phyloP scores from a whole-genome alignment of 805 yeast genomes.

The Ogataea dorogensis region DNA sequence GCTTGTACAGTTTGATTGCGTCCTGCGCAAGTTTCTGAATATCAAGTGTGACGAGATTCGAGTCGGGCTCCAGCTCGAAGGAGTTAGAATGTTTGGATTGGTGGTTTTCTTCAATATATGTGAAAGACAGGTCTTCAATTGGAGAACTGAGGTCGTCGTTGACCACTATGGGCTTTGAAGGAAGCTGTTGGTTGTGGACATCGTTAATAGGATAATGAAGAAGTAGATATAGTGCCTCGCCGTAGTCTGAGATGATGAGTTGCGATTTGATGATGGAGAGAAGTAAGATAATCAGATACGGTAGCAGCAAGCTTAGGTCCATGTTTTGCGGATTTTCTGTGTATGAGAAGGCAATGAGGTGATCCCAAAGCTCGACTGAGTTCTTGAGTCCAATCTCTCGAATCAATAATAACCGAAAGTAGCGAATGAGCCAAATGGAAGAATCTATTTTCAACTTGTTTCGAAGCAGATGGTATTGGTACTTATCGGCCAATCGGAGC shows the following conservation, averaged over 20 bases:
- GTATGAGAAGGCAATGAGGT: constrained; percentile 37
- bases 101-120: constrained; percentile 26
- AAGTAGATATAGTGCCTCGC: constrained; percentile 47
- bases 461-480: constrained; percentile 44
- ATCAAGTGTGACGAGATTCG: constrained; percentile 12
- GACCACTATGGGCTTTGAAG: constrained; percentile 19
- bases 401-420: constrained; percentile 43
- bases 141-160: constrained; percentile 13
- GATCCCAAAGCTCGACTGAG: constrained; percentile 48
- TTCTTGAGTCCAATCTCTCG: constrained; percentile 45
- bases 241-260: constrained; percentile 49
- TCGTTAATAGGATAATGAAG: constrained; percentile 45
- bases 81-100: constrained; percentile 15
- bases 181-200: constrained; percentile 3
- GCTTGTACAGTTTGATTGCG: constrained; percentile 20
- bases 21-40: constrained; percentile 18
- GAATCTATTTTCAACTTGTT: constrained; percentile 48
- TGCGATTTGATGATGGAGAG: constrained; percentile 42
- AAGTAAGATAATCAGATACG: constrained; percentile 42
- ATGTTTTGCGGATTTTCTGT: constrained; percentile 14
- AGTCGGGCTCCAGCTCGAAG: constrained; percentile 8
- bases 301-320: constrained; percentile 37
- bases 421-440: constrained; percentile 55
- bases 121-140: constrained; percentile 19
- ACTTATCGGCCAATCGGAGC: constrained; percentile 50